A percentile compares a stretch with the other conserved stretches of the same genome.
These are phyloP conservation scores for Trichoderma virens DNA, from an alignment of 495 filamentous ascomycete species.

Conservation along the genomic window DNA sequence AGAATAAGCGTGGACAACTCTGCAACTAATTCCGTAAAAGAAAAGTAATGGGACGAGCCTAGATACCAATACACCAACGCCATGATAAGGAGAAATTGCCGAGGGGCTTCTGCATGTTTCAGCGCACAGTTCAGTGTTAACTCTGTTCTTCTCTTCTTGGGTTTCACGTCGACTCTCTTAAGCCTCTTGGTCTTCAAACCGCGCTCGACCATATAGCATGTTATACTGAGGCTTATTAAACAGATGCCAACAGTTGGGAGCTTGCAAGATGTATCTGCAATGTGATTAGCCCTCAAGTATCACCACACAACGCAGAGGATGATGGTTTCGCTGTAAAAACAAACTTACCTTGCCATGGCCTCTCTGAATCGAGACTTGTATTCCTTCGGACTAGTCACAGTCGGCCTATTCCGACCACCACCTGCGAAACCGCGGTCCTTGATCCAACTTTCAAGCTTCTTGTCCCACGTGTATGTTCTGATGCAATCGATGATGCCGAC, in stretches of 20 bases:
- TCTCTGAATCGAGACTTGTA: slow-evolving; percentile 94
- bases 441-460: slow-evolving; percentile 97
- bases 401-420: slow-evolving; percentile 80
- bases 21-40: neutral
- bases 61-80: neutral
- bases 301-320: too few relatives aligned
- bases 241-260: slow-evolving; percentile 43
- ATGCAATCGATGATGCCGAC: slow-evolving; percentile 99
- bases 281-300: neutral
- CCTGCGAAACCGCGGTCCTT: slow-evolving; percentile 87
- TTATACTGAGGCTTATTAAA: slow-evolving; percentile 20
- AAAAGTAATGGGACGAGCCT: neutral
- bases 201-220: neutral
- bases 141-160: neutral
- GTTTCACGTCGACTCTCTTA: neutral
- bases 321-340: too few relatives aligned
- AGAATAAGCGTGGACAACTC: neutral
- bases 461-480: slow-evolving; percentile 98
- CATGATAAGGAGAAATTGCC: neutral
- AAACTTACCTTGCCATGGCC: slow-evolving; percentile 75
- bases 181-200: slow-evolving; percentile 6
- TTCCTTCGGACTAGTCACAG: slow-evolving; percentile 94
- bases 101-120: neutral
- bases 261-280: slow-evolving; percentile 41
- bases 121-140: neutral